Evolutionary conservation across 176 grass and related monocot species (phyloP), one percentile per base, ranked within the genome.

Genomic region (Hsuehochloa calcarea): DNA sequence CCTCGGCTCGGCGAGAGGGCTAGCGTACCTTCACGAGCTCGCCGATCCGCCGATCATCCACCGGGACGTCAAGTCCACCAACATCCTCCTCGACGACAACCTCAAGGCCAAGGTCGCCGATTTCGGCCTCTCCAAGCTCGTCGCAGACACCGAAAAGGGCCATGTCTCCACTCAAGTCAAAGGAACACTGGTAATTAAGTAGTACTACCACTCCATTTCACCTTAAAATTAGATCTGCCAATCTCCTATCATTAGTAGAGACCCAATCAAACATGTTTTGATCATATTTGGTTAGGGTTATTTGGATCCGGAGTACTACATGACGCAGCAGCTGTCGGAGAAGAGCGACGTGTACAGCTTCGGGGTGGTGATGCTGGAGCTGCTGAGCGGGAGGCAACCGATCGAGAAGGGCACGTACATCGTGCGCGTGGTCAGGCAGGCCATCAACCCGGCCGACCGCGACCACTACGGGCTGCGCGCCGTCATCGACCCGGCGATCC

Each of bases 341-440:
- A 98, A 83, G 90, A 95, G 95, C 75, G 92, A 98, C 84, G 93
- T 98, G 45, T 98, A 98, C 83, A 98, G 93, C 87, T 98, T 93
- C 70, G 95, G 93, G 4, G 95, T 95, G n/a, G 93, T 98, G 38
- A 82, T 98, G 47, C 79, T 98, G 9, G 95, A 95, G 89, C 85
- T 98, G 34, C 78, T 95, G 19, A 91, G 87, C 80, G 93, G 84
- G 51, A 65, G 85, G 65, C 87, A 84, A 40, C 84, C 84, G 34
- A 70, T 88, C 70, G 70, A 85, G 51, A 56, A 82, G 5, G 64
- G 88, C 8, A 55, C 11, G 9, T 85, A 85, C 83, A 80, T 93
- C 37, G 87, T 85, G 66, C 77, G 88, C 15, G 85, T 90, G 77
- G 88, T 93, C n/a, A 68, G 74, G 85, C 38, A 47, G 61, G 82